Conservation (phyloP, 202 grass and related monocot genomes). For the Cymbopogon flexuosus region DNA sequence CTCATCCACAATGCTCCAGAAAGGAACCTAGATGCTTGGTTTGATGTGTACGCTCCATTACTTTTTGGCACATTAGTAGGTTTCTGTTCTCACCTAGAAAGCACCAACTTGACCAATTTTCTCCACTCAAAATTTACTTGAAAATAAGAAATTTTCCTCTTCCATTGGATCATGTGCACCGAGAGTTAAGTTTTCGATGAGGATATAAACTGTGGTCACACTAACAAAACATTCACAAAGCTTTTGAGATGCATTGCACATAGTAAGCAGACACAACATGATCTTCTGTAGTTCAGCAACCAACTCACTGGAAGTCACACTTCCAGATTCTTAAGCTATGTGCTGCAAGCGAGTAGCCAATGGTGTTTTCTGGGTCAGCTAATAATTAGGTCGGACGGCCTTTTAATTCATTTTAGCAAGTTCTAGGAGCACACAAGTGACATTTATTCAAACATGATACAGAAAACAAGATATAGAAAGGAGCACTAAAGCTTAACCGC, state of each 20-base stretch:
- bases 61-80: constrained; percentile 34
- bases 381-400: not conserved
- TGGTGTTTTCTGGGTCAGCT: not conserved
- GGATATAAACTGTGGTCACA: not conserved
- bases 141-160: not conserved
- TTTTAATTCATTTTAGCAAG: not conserved
- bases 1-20: constrained; percentile 27
- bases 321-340: constrained; percentile 13
- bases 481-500: constrained; percentile 15
- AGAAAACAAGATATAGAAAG: constrained; percentile 1
- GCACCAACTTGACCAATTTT: constrained; percentile 6
- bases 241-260: not conserved
- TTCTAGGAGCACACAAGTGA: not conserved
- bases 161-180: not conserved
- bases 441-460: constrained; percentile 9
- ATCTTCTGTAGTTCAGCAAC: constrained; percentile 21
- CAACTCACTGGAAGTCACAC: not conserved
- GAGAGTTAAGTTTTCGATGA: not conserved
- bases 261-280: not conserved
- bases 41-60: not conserved
- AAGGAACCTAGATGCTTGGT: constrained; percentile 40
- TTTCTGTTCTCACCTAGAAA: constrained; percentile 21
- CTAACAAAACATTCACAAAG: not conserved
- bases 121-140: not conserved
- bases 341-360: not conserved